Conservation (phyloP, 495 filamentous ascomycete species). For the Tuber borchii region DNA sequence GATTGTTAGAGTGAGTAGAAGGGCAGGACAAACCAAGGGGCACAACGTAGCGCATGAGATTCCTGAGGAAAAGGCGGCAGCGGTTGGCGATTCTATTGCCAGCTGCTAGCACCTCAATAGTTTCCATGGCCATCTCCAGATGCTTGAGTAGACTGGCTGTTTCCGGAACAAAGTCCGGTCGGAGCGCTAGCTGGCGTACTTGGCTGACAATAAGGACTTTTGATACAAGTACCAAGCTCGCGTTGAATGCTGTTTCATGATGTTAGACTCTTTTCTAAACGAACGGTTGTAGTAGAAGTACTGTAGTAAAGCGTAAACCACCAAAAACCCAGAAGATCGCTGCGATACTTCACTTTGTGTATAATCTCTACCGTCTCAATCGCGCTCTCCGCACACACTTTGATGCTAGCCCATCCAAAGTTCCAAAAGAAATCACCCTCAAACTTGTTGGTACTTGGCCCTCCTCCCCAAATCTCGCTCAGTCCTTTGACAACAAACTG, state of each 20-base stretch:
- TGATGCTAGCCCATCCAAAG: constrained; percentile 45
- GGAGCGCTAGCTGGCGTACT: constrained; percentile 36
- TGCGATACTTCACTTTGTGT: constrained; percentile 41
- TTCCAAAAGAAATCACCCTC: constrained; percentile 42
- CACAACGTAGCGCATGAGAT: constrained; percentile 40
- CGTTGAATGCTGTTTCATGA: constrained; percentile 43
- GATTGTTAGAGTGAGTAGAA: not conserved
- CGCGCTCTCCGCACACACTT: constrained; percentile 44
- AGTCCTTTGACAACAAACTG: constrained; percentile 44
- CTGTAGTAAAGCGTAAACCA: constrained; percentile 48
- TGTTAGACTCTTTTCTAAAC: not conserved
- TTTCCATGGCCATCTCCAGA: constrained; percentile 43
- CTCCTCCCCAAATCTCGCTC: constrained; percentile 38
- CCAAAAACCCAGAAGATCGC: constrained; percentile 45
- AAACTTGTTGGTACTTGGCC: constrained; percentile 39
- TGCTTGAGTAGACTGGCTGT: constrained; percentile 33
- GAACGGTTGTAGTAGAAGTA: constrained; percentile 9
- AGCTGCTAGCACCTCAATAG: constrained; percentile 43
- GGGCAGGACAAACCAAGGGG: constrained; percentile 30
- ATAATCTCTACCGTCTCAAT: constrained; percentile 45
- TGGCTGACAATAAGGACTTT: constrained; percentile 40
- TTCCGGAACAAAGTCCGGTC: constrained; percentile 30
- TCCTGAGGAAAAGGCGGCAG: constrained; percentile 44
- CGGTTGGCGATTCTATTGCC: constrained; percentile 47
- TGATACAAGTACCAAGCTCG: constrained; percentile 44